Conservation (phyloP, 169 alveolate species). For the Plasmodium gonderi region DNA sequence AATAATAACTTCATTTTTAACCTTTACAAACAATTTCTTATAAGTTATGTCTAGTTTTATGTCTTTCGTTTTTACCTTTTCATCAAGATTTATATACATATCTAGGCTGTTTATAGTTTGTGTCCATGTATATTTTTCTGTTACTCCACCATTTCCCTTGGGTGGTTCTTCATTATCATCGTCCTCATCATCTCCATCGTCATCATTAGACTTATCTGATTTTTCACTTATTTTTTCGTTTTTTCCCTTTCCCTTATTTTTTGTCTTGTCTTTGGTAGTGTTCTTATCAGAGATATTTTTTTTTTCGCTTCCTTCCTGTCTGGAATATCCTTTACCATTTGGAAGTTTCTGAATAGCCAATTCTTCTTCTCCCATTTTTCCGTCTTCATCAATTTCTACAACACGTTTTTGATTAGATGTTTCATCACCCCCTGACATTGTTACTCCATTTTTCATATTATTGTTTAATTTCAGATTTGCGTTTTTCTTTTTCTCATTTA, state of each 20-base stretch:
- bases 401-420: background rate
- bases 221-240: constrained; percentile 1
- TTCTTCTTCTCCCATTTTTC: constrained; percentile 6
- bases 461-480: constrained; percentile 15
- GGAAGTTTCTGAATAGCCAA: background rate
- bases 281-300: background rate
- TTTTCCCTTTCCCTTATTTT: background rate
- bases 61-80: constrained; percentile 75
- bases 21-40: constrained; percentile 80
- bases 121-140: constrained; percentile 93
- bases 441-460: background rate
- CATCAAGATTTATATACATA: constrained; percentile 75
- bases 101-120: constrained; percentile 90
- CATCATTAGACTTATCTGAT: constrained; percentile 31
- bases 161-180: constrained; percentile 54
- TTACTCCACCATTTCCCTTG: constrained; percentile 85
- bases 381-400: constrained; percentile 58
- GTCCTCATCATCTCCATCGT: too few species aligned
- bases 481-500: constrained; percentile 32
- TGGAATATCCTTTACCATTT: background rate
- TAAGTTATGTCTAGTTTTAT: constrained; percentile 80
- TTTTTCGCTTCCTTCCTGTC: background rate
- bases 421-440: background rate
- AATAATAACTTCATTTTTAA: constrained; percentile 82
- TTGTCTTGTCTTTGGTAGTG: background rate